Conservation (phyloP, 441 rosid species). For the Isatis lusitanica region DNA sequence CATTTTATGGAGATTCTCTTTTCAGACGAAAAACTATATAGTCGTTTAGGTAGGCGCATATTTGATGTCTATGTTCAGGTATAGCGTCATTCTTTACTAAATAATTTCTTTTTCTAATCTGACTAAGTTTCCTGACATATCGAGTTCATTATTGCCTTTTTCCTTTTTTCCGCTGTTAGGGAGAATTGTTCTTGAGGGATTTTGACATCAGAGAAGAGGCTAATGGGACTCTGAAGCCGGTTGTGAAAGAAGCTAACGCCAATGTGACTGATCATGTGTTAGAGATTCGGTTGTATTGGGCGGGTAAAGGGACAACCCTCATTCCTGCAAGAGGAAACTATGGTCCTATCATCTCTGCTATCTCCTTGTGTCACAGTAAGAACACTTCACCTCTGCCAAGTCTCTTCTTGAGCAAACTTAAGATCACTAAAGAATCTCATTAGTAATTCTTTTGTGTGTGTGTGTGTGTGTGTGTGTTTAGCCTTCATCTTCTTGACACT, state of each 20-base stretch:
- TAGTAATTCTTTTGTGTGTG: no score
- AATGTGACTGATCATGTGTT: slow-evolving; percentile 19
- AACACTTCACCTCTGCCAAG: neutral
- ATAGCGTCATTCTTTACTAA: neutral
- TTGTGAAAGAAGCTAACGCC: slow-evolving; percentile 5
- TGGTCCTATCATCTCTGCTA: slow-evolving; percentile 36
- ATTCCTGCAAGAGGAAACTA: slow-evolving; percentile 31
- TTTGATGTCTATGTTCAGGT: slow-evolving; percentile 75
- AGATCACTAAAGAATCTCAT: no score
- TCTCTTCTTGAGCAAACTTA: neutral
- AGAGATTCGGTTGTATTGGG: slow-evolving; percentile 35
- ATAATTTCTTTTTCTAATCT: neutral
- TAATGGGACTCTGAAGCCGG: slow-evolving; percentile 37
- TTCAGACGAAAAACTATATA: slow-evolving; percentile 30
- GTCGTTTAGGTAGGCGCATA: slow-evolving; percentile 44
- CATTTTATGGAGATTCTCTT: slow-evolving; percentile 66
- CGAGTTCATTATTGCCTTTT: neutral
- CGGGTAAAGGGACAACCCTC: slow-evolving; percentile 34
- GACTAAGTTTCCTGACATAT: neutral
- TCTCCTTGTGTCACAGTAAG: slow-evolving; percentile 47
- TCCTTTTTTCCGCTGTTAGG: slow-evolving; percentile 29
- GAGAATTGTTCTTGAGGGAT: slow-evolving; percentile 35
- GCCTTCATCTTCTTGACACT: neutral
- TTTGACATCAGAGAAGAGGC: slow-evolving; percentile 50
- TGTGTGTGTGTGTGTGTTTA: no score